These are phyloP conservation scores for Pelagophyceae sp. DNA, from an alignment of 352 stramenopile species.

Conservation along the genomic window DNA sequence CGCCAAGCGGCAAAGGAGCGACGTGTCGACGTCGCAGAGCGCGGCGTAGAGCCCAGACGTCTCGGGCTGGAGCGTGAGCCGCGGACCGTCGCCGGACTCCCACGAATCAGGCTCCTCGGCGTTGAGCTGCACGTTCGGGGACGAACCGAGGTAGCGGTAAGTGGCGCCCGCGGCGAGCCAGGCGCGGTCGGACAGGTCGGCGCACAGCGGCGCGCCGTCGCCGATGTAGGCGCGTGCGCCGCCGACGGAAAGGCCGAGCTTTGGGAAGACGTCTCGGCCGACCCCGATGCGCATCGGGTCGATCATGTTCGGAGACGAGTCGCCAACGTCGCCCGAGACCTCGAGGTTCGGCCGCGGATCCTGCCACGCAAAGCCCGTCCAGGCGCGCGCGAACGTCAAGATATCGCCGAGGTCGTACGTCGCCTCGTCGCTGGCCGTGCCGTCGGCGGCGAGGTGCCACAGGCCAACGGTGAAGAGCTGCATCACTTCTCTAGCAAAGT, in stretches of 20 bases:
- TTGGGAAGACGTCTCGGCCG: constrained; percentile 48
- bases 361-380: constrained; percentile 49
- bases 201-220: constrained; percentile 52
- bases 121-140: constrained; percentile 17
- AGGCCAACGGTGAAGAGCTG: constrained; percentile 52
- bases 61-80: background rate
- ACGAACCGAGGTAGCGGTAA: constrained; percentile 34
- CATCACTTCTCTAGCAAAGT: constrained; percentile 51
- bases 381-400: constrained; percentile 43
- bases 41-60: constrained; percentile 34
- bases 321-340: background rate
- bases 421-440: constrained; percentile 25
- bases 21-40: constrained; percentile 32
- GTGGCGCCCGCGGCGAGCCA: constrained; percentile 46
- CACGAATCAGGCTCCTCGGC: background rate
- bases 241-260: constrained; percentile 39
- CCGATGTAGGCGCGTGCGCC: constrained; percentile 41
- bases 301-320: constrained; percentile 39
- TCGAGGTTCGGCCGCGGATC: constrained; percentile 26
- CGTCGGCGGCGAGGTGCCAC: constrained; percentile 44
- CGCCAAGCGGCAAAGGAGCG: constrained; percentile 31
- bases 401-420: constrained; percentile 51
- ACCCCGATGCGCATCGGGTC: constrained; percentile 49
- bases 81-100: background rate
- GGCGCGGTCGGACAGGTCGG: constrained; percentile 37